These are phyloP conservation scores for Parathielavia hyrcaniae DNA, from an alignment of 495 filamentous ascomycete genomes.

Conservation along the genomic window DNA sequence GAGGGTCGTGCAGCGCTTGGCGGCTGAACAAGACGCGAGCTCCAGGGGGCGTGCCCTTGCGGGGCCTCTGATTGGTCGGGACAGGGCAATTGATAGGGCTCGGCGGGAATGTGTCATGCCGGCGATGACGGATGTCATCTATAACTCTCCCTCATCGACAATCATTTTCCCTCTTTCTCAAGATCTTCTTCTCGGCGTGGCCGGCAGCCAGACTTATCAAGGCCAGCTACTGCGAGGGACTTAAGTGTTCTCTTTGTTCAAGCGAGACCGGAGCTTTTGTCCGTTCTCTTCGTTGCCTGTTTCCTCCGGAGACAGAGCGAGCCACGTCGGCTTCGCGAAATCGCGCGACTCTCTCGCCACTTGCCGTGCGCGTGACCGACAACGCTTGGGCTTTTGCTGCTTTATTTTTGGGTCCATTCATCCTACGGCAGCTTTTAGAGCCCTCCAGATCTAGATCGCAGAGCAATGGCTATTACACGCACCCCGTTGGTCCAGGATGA, in stretches of 20 bases:
- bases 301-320: not conserved
- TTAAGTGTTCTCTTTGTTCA: not conserved
- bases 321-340: not conserved
- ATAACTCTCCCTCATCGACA: not conserved
- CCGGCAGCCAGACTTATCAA: not conserved
- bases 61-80: slow-evolving; percentile 29
- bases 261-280: not conserved
- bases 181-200: not conserved
- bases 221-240: not conserved
- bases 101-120: slow-evolving; percentile 27
- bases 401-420: not conserved
- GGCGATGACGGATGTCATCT: slow-evolving; percentile 2
- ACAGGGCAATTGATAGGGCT: not conserved
- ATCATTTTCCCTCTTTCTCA: not conserved
- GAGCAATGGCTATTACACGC: slow-evolving; percentile 24
- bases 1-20: too few species aligned
- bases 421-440: not conserved
- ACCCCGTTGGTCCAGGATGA: slow-evolving; percentile 11
- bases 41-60: slow-evolving; percentile 27
- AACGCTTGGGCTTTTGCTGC: not conserved
- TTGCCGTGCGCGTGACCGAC: not conserved
- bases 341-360: not conserved
- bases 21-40: not conserved
- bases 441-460: not conserved
- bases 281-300: not conserved